Base-by-base conservation (phyloP, 306 rosid genomes). In the Trifolium pratense region DNA sequence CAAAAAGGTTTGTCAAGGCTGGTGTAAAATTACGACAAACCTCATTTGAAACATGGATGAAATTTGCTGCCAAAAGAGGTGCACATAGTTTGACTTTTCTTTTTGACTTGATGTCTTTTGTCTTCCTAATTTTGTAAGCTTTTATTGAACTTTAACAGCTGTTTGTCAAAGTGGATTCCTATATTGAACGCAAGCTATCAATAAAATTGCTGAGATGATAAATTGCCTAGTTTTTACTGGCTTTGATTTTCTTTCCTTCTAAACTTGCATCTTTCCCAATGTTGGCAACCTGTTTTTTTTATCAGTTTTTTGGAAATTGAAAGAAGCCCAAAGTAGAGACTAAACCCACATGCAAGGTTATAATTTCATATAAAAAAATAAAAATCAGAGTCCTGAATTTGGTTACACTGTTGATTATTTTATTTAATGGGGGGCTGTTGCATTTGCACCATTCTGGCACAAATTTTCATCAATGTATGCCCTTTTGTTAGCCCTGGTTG, bases 31-130 rank as follows among this genome's bases (percentile, higher is more conserved):
- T 91, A 58, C 90, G 97, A 4, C 86, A 80, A 78, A 86, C 88
- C 71, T 74, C 99, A 31, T 87, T 89, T 79, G 88, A 83, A 36
- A 80, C 71, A 40, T 90, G 88, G 96, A 88, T 92, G 92, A 78
- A 82, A 17, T 90, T 88, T 66, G 95, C 97, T 84, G 82, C 96
- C 25, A 94, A 85, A 77, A 87, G 80, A 80, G 97, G 99, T 59
- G 68, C 31, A 14, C 40, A 49, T 31, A 39, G 64, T 59, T 51
- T 31, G 49, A 37, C 48, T 62, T 75, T 68, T 43, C 57, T 63
- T 70, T 46, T 78, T 70, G 13, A 53, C 26, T 32, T 67, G 12
- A 58, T 62, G 48, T 73, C 15, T 60, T 68, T 68, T 68, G n/a
- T 36, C 25, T 65, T 36, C 61, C 60, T 43, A 52, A 46, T 61